phyloP scores from a whole-genome alignment of 176 grass and related monocot species.

The Zea luxurians region DNA sequence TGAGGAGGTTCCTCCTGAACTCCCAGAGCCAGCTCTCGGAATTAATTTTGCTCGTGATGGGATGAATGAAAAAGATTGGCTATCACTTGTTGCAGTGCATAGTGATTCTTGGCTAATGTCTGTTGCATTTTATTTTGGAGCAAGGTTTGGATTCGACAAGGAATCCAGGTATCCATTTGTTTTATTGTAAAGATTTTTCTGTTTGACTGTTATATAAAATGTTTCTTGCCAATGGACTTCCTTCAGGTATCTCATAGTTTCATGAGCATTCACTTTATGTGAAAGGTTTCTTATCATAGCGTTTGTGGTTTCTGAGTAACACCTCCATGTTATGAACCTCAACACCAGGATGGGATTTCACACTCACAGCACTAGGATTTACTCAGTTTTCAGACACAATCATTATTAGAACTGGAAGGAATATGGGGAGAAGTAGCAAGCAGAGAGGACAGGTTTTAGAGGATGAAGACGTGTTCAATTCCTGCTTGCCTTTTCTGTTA shows the following conservation, averaged over 20 bases:
- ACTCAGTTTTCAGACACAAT: too few species aligned
- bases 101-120: conserved; percentile 74
- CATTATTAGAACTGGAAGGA: too few species aligned
- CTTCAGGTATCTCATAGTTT: not conserved
- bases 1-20: conserved; percentile 69
- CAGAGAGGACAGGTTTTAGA: too few species aligned
- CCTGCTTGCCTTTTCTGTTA: too few species aligned
- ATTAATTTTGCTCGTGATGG: conserved; percentile 73
- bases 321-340: too few species aligned
- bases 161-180: conserved; percentile 56
- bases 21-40: conserved; percentile 68
- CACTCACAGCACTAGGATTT: too few species aligned
- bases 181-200: conserved; percentile 10
- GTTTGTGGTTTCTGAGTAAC: not conserved
- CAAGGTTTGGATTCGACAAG: conserved; percentile 67
- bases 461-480: too few species aligned
- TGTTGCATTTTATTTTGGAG: conserved; percentile 76
- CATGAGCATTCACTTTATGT: not conserved
- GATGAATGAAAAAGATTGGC: conserved; percentile 69
- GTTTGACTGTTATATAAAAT: not conserved
- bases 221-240: not conserved
- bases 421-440: too few species aligned
- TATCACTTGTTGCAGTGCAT: conserved; percentile 63
- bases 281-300: not conserved
- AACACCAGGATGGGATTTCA: too few species aligned